A percentile compares a stretch with the other conserved stretches of the same genome.
Conservation (phyloP, 2,329 filamentous ascomycete genomes). For the Fusarium austroafricanum region DNA sequence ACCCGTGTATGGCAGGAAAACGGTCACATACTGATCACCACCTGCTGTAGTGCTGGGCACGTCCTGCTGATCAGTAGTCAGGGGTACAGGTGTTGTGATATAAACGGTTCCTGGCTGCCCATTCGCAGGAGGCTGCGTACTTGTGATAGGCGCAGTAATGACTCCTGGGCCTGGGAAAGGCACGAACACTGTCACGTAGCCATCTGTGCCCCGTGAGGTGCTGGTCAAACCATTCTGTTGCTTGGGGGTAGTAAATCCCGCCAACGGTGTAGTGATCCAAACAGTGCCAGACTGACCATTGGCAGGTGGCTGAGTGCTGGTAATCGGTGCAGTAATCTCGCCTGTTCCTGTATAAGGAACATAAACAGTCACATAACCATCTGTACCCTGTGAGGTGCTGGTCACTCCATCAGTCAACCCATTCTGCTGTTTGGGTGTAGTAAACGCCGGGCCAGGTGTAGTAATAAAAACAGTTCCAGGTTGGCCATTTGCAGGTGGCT, state of each 20-base stretch:
- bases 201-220: slow-evolving; percentile 8
- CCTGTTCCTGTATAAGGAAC: slow-evolving; percentile 6
- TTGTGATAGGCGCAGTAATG: slow-evolving; percentile 18
- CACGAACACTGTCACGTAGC: slow-evolving; percentile 21
- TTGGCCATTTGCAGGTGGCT: slow-evolving; percentile 5
- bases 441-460: slow-evolving; percentile 6
- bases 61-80: neutral
- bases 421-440: slow-evolving; percentile 9
- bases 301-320: slow-evolving; percentile 2
- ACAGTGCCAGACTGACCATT: slow-evolving; percentile 20
- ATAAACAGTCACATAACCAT: slow-evolving; percentile 25
- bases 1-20: slow-evolving; percentile 23
- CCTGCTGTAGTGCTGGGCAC: neutral
- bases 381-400: neutral
- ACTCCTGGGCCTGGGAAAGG: slow-evolving; percentile 11
- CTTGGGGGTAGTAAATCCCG: neutral
- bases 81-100: slow-evolving; percentile 14
- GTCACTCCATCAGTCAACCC: slow-evolving; percentile 14
- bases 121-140: neutral
- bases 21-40: slow-evolving; percentile 12
- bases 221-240: neutral
- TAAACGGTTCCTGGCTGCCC: slow-evolving; percentile 22
- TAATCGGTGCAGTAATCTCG: slow-evolving; percentile 15
- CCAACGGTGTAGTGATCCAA: slow-evolving; percentile 13
- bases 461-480: slow-evolving; percentile 26